These are phyloP conservation scores for Claviceps maximensis DNA, from an alignment of 2,329 filamentous ascomycete genomes.

Conservation along the genomic window DNA sequence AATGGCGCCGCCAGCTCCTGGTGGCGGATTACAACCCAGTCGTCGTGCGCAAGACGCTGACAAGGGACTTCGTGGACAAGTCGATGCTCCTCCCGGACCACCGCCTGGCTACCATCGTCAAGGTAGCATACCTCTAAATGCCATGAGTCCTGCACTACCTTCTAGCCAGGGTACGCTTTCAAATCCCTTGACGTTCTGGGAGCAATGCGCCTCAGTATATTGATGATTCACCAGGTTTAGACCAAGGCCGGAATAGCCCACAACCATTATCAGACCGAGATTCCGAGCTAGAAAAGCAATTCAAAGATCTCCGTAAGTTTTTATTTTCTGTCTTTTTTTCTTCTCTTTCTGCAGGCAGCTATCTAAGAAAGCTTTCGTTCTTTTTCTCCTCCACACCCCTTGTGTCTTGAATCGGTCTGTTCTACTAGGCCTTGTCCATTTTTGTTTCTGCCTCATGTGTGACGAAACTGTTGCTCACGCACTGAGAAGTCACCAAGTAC, in stretches of 20 bases:
- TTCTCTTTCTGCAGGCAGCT: too few species aligned
- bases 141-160: conserved; percentile 29
- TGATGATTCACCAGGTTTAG: conserved; percentile 26
- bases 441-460: neutral
- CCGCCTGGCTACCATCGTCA: conserved; percentile 42
- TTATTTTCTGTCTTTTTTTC: too few species aligned
- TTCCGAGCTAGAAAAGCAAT: conserved; percentile 38
- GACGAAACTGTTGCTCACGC: conserved; percentile 8
- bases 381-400: neutral
- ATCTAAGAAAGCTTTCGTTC: too few species aligned
- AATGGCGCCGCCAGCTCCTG: conserved; percentile 31
- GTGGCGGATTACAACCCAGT: conserved; percentile 28
- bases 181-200: conserved; percentile 27
- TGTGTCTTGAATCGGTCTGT: neutral
- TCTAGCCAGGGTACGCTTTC: conserved; percentile 16
- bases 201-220: conserved; percentile 26
- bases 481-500: conserved; percentile 68
- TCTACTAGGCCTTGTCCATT: neutral
- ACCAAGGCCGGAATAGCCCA: conserved; percentile 42
- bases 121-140: conserved; percentile 29
- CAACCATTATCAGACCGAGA: conserved; percentile 37
- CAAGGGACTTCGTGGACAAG: conserved; percentile 28
- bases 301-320: conserved; percentile 43
- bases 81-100: conserved; percentile 31
- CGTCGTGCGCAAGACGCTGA: conserved; percentile 38